Base-by-base conservation (phyloP, 2,329 filamentous ascomycete genomes). In the Ceratocystis cubensis region DNA sequence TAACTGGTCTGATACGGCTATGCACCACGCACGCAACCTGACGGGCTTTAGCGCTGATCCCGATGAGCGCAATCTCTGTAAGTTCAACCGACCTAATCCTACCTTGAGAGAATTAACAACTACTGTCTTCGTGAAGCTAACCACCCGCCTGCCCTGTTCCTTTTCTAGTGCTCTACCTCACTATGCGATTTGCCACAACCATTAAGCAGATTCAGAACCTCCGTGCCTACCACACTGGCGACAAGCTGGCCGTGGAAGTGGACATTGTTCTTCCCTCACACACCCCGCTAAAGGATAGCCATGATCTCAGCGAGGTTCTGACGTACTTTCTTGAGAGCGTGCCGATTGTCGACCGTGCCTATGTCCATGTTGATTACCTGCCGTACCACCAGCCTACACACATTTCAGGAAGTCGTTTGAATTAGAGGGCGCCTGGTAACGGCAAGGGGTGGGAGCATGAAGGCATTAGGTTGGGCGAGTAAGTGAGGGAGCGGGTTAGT, bases 141-240 rank as follows among this genome's bases (percentile, higher is more conserved):
- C 44, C 33, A 17, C 17, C 13, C 13, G 48, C 10, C 44, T 17
- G 2, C 44, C 44, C 25, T 7, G 7, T 28, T 5, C 10, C 37
- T 15, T 13, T 28, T 7, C 22, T 41, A 68, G 76, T 96, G 25
- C 80, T 96, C 0, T 96, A 96, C 76, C 82, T 96, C 71, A 94
- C 91, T 1, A 96, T 96, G 88, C 88, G 92, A 22, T 96, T 96
- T 73, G 91, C 91, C 59, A 90, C 88, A 70, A 88, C 88, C 13
- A 95, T 96, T 73, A 85, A 84, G 72, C 87, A 90, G 73, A 94
- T 95, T 69, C 90, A 94, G 73, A 90, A 90, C 41, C 77, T 94
- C 66, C 87, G 91, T 70, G 90, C 90, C 1, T 95, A 94, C 73
- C 90, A 95, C 72, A 86, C 87, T 0, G 90, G 90, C 30, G 90